Conservation (phyloP, 495 filamentous ascomycete genomes). For the Baudoinia panamericana region DNA sequence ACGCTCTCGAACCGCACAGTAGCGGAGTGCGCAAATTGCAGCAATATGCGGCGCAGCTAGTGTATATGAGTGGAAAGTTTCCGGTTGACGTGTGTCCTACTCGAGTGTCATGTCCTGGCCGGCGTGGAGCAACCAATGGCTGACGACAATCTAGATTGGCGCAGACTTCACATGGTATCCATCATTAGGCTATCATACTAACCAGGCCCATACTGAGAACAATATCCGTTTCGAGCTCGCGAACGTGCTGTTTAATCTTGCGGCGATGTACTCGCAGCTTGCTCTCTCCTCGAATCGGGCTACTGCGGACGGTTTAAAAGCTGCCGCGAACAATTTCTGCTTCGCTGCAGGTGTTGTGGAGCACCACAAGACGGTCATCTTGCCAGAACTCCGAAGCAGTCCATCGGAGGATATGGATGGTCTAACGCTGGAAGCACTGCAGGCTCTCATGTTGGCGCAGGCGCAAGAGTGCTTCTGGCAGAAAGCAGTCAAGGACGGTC, state of each 20-base stretch:
- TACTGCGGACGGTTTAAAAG: conserved; percentile 71
- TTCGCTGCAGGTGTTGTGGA: conserved; percentile 72
- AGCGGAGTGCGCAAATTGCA: conserved; percentile 80
- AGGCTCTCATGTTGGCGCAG: conserved; percentile 75
- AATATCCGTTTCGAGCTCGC: conserved; percentile 92
- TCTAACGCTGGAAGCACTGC: conserved; percentile 68
- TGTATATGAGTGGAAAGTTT: conserved; percentile 92
- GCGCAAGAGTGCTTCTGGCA: conserved; percentile 97
- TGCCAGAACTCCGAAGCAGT: conserved; percentile 72
- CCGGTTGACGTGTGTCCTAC: conserved; percentile 67
- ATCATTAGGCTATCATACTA: conserved; percentile 74
- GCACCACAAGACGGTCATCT: conserved; percentile 62
- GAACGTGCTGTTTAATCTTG: conserved; percentile 86
- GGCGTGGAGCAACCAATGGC: no score
- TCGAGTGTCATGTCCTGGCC: no score
- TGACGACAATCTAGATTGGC: conserved; percentile 54
- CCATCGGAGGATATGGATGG: conserved; percentile 95
- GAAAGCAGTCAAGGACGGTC: conserved; percentile 85
- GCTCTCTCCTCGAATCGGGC: conserved; percentile 69
- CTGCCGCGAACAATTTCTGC: conserved; percentile 84
- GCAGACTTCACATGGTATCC: conserved; percentile 94
- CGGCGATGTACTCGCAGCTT: conserved; percentile 84
- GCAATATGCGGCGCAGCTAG: conserved; percentile 79
- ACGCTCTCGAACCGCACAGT: conserved; percentile 77
- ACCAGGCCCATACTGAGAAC: conserved; percentile 67